These are phyloP conservation scores for Phytophthora sp. DNA, from an alignment of 352 stramenopile genomes.

Conservation along the genomic window DNA sequence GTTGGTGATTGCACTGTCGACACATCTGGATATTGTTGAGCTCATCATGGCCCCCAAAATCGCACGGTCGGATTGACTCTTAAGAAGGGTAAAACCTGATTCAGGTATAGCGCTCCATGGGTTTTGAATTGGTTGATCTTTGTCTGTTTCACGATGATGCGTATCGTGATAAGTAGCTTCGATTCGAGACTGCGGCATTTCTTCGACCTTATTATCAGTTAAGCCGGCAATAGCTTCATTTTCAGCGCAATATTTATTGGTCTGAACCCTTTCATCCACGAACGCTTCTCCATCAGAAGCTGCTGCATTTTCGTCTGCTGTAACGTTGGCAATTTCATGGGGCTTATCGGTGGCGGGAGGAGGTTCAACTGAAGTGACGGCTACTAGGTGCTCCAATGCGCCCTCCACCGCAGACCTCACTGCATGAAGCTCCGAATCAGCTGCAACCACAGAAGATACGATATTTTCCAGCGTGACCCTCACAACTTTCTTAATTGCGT, in stretches of 20 bases:
- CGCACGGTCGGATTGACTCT: slow-evolving; percentile 29
- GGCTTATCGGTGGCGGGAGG: background rate
- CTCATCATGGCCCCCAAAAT: slow-evolving; percentile 34
- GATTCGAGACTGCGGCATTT: no score
- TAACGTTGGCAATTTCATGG: background rate
- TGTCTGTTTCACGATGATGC: no score
- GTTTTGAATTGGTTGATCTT: no score
- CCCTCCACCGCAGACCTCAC: background rate
- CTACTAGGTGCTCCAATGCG: slow-evolving; percentile 7
- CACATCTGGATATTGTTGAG: slow-evolving; percentile 18
- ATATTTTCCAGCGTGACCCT: slow-evolving; percentile 2
- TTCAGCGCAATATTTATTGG: no score
- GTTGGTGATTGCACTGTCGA: slow-evolving; percentile 9
- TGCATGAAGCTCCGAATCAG: background rate
- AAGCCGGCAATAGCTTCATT: no score
- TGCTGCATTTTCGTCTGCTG: no score
- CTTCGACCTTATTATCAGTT: no score
- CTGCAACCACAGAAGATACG: background rate
- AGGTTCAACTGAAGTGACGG: background rate
- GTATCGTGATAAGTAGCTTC: no score
- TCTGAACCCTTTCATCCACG: no score
- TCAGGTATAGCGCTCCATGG: no score
- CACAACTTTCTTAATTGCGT: slow-evolving; percentile 6
- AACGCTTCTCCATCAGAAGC: no score
- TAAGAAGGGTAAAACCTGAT: background rate